Base-by-base conservation (phyloP, 176 grass and related monocot species). In the Saccharum spontaneum region DNA sequence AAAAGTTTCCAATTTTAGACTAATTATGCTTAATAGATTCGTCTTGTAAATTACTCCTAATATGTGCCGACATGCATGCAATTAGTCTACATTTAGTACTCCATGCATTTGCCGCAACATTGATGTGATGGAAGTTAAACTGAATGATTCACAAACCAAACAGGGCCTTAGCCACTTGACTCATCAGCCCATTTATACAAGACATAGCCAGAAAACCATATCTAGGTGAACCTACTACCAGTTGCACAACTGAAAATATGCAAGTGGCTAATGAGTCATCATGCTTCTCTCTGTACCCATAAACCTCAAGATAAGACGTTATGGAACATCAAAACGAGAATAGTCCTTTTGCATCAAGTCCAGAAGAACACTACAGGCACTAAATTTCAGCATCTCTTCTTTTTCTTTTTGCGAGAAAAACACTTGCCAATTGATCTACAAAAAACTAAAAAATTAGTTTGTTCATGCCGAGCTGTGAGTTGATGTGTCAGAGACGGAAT, bases 211-310 rank as follows among this genome's bases (percentile, higher is more conserved):
- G 31, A 43, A 73, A 84, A 87, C n/a, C 11, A 61, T 38, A 57
- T 85, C 1, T 67, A 74, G 17, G 78, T 54, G 78, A 86, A n/a
- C 43, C 72, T 73, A 82, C 38, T 78, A 22, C 38, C 22, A 78
- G 67, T 77, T 73, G 78, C 66, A 73, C 61, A 76, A 46, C 26
- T 67, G 36, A 13, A 67, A 45, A 39, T 34, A 60, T 59, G 43
- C 59, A 68, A 30, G 23, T 18, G 0, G 37, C 69, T 69, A 85
- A 79, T 34, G 3, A 85, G 18, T 74, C 77, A 69, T 49, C 60
- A 40, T 59, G 66, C 1, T 59, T 44, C 34, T 55, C 52, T 67
- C 26, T 52, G 1, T 67, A 41, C 12, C 8, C 4, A 50, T 67
- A 34, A 8, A 23, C 12, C 23, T 84, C 33, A n/a, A 84, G 45